phyloP scores from a whole-genome alignment of 164 flowering plant genomes.

The Cinnamomum chago region DNA sequence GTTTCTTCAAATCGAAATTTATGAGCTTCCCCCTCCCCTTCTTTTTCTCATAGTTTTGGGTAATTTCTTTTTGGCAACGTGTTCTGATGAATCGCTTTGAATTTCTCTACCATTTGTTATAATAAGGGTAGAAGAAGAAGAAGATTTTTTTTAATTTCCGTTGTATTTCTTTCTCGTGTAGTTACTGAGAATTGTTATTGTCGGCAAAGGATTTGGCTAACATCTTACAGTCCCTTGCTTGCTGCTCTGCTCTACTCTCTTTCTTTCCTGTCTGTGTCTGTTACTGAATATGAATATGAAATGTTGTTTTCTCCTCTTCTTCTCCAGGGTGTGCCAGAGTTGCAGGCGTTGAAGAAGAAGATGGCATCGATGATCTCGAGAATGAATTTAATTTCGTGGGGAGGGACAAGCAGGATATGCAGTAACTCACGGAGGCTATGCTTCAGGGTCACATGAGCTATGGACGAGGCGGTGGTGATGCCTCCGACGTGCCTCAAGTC shows the following conservation, averaged over 20 bases:
- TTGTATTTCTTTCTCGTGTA: no score
- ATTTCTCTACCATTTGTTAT: background rate
- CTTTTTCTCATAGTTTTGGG: background rate
- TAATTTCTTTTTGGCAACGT: background rate
- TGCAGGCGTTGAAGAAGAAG: constrained; percentile 63
- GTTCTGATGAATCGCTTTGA: background rate
- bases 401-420: constrained; percentile 29
- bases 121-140: background rate
- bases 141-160: no score
- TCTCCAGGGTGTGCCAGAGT: constrained; percentile 57
- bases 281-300: background rate
- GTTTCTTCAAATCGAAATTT: no score
- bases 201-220: background rate
- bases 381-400: constrained; percentile 46
- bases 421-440: constrained; percentile 31
- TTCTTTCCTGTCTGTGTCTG: background rate
- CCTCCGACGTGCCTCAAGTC: constrained; percentile 33
- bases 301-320: background rate
- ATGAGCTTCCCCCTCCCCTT: background rate
- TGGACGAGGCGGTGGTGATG: constrained; percentile 34
- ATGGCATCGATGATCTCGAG: constrained; percentile 51
- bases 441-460: constrained; percentile 37
- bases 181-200: background rate
- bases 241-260: background rate
- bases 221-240: background rate